Percentiles rank a stretch among this genome's conserved stretches.
Evolutionary conservation across 306 rosid genomes (phyloP).

Genomic region (Argentina anserina): DNA sequence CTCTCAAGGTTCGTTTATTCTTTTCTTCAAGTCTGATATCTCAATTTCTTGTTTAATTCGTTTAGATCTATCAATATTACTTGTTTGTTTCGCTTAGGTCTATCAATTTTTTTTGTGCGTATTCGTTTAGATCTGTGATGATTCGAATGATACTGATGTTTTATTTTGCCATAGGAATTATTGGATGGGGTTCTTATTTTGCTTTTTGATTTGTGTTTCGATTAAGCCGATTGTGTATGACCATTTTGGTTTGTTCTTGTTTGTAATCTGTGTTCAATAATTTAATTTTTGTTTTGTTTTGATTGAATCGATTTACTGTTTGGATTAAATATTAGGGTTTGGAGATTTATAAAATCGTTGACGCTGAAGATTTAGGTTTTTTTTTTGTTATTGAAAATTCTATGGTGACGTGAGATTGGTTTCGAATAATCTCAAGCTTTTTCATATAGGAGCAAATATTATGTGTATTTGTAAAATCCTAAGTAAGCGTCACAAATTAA

Average conservation of each 20-base stretch:
- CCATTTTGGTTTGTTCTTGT: background rate
- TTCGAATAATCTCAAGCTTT: background rate
- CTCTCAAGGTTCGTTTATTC: background rate
- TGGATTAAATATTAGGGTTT: too few relatives aligned
- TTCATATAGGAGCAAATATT: background rate
- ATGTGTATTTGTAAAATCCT: conserved; percentile 16
- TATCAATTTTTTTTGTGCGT: too few relatives aligned
- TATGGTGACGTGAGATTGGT: background rate
- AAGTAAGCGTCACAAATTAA: conserved; percentile 43
- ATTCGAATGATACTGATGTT: background rate
- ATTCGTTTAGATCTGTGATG: background rate
- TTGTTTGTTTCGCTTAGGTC: background rate
- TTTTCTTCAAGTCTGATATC: background rate
- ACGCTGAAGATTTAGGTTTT: too few relatives aligned
- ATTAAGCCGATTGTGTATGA: background rate
- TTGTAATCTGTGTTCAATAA: background rate
- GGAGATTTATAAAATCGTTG: background rate
- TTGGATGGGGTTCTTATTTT: background rate
- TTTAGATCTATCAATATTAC: too few relatives aligned
- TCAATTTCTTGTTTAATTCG: background rate
- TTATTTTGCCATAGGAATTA: background rate
- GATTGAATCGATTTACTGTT: background rate
- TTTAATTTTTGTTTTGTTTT: too few relatives aligned
- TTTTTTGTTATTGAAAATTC: background rate
- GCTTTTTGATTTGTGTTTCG: background rate